Conservation (phyloP, 1,284 basidiomycete genomes). For the Ustilago tritici region DNA sequence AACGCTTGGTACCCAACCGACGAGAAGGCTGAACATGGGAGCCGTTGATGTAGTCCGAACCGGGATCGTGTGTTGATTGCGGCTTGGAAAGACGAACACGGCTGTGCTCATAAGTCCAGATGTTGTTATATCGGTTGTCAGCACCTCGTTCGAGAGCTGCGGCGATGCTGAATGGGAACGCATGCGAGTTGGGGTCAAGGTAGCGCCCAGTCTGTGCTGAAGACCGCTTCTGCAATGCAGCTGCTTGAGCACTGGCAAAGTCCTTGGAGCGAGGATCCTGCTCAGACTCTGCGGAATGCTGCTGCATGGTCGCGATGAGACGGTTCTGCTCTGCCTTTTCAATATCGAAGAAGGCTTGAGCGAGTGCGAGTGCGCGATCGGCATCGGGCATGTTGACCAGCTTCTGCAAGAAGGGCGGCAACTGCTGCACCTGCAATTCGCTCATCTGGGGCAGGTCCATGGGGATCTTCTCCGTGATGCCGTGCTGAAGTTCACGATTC, state of each 20-base stretch:
- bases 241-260: slow-evolving; percentile 33
- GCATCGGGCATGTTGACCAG: slow-evolving; percentile 74
- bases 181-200: slow-evolving; percentile 27
- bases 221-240: slow-evolving; percentile 28
- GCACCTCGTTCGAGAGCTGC: slow-evolving; percentile 94
- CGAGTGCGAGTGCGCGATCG: slow-evolving; percentile 81
- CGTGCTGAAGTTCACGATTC: slow-evolving; percentile 87
- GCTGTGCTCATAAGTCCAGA: slow-evolving; percentile 94
- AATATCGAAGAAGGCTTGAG: slow-evolving; percentile 89
- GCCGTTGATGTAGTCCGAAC: slow-evolving; percentile 65
- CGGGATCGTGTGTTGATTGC: slow-evolving; percentile 38
- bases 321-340: slow-evolving; percentile 90
- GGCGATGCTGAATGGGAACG: slow-evolving; percentile 88
- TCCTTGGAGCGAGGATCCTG: slow-evolving; percentile 50
- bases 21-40: slow-evolving; percentile 60
- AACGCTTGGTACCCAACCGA: slow-evolving; percentile 59
- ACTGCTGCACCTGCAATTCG: slow-evolving; percentile 68
- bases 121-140: slow-evolving; percentile 88
- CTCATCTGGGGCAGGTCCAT: slow-evolving; percentile 55
- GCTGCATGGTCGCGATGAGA: slow-evolving; percentile 90
- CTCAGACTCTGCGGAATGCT: slow-evolving; percentile 76
- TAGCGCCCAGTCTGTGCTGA: slow-evolving; percentile 10
- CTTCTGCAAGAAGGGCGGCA: slow-evolving; percentile 84
- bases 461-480: slow-evolving; percentile 72
- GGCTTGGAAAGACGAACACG: slow-evolving; percentile 62